Evolutionary conservation across 139 green algal genomes (phyloP).

Genomic region (Chlamydomonas eustigma): DNA sequence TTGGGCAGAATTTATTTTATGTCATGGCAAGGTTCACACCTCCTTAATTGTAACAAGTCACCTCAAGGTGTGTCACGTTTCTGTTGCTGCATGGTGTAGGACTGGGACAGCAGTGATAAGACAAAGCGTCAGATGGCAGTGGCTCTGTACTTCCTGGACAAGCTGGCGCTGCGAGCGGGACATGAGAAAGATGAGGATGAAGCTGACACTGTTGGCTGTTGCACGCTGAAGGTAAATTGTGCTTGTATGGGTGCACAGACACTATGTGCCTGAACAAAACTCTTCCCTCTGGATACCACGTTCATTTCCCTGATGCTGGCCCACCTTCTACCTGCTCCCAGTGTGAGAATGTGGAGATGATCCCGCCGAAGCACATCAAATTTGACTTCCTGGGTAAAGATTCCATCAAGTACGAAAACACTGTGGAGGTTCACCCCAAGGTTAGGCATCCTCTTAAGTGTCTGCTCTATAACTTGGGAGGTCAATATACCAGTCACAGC

Average conservation of each 20-base stretch:
- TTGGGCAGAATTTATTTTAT: too few relatives aligned
- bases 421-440: slow-evolving; percentile 74
- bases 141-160: slow-evolving; percentile 97
- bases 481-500: too few relatives aligned
- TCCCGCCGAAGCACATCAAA: slow-evolving; percentile 69
- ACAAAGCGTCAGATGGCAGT: slow-evolving; percentile 78
- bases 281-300: too few relatives aligned
- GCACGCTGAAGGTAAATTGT: slow-evolving; percentile 81
- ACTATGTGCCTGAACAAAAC: too few relatives aligned
- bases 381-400: slow-evolving; percentile 99
- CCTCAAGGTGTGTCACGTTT: too few relatives aligned
- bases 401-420: slow-evolving; percentile 91
- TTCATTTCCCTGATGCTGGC: too few relatives aligned
- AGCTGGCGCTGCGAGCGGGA: slow-evolving; percentile 94
- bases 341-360: slow-evolving; percentile 79
- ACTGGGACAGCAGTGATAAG: neutral
- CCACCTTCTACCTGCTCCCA: slow-evolving; percentile 26
- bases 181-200: slow-evolving; percentile 99
- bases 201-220: slow-evolving; percentile 97
- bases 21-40: too few relatives aligned
- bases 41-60: too few relatives aligned
- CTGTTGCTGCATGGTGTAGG: too few relatives aligned
- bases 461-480: too few relatives aligned
- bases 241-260: neutral
- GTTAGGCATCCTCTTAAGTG: too few relatives aligned